Evolutionary conservation across 768 basidiomycete genomes (phyloP).

Genomic region (Cystofilobasidium macerans): DNA sequence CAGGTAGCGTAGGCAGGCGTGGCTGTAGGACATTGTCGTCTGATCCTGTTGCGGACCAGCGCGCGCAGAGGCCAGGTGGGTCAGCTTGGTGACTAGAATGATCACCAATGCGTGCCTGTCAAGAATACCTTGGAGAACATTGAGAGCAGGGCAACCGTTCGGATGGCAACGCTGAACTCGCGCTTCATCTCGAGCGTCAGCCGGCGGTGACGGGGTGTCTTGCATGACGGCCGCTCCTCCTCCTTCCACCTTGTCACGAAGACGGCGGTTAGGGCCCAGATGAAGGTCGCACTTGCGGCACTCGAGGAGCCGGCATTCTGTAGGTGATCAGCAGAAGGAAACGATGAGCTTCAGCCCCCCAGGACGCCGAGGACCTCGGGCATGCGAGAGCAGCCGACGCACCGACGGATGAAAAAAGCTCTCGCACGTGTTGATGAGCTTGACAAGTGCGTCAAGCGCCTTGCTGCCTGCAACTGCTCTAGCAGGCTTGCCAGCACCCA

Average conservation of each 20-base stretch:
- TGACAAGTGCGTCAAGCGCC: slow-evolving; percentile 73
- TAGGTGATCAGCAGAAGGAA: background rate
- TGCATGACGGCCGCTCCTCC: slow-evolving; percentile 65
- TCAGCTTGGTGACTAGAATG: too few relatives aligned
- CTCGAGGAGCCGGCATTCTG: slow-evolving; percentile 16
- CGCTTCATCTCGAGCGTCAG: slow-evolving; percentile 66
- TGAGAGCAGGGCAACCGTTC: slow-evolving; percentile 72
- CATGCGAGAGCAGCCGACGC: slow-evolving; percentile 24
- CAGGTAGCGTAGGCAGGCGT: slow-evolving; percentile 24
- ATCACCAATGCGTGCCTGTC: background rate
- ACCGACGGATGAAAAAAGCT: slow-evolving; percentile 69
- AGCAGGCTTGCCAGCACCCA: slow-evolving; percentile 33
- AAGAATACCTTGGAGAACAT: slow-evolving; percentile 62
- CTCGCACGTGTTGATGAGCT: slow-evolving; percentile 74
- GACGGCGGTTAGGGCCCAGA: slow-evolving; percentile 25
- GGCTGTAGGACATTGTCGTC: slow-evolving; percentile 14
- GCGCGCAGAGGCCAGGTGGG: too few relatives aligned
- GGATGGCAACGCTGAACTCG: slow-evolving; percentile 68
- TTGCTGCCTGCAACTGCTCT: slow-evolving; percentile 71
- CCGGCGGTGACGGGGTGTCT: slow-evolving; percentile 60
- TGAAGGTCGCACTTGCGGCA: slow-evolving; percentile 16
- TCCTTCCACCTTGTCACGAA: slow-evolving; percentile 51
- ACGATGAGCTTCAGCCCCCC: background rate
- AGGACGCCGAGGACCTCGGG: slow-evolving; percentile 50
- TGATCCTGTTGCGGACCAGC: slow-evolving; percentile 3